phyloP scores from a whole-genome alignment of 2,329 filamentous ascomycete genomes.

The Pseudogymnoascus sp. region DNA sequence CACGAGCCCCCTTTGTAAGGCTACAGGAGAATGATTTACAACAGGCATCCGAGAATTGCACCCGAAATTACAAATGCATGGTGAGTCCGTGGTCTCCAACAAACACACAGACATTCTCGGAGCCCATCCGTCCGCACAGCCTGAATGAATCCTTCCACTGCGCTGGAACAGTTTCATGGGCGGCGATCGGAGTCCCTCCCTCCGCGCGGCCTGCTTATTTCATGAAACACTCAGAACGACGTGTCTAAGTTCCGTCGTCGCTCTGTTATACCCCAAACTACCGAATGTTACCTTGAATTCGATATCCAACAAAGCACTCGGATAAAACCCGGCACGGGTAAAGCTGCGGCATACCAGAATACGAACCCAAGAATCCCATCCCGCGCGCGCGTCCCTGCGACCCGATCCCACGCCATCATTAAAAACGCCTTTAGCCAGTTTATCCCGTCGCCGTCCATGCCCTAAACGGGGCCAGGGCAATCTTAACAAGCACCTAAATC shows the following conservation, averaged over 20 bases:
- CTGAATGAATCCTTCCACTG: not conserved
- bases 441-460: not conserved
- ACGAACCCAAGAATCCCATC: not conserved
- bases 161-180: not conserved
- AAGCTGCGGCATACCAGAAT: not conserved
- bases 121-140: not conserved
- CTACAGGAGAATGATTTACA: not conserved
- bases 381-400: not conserved
- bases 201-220: not conserved
- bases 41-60: not conserved
- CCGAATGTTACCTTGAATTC: not conserved
- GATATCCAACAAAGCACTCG: not conserved
- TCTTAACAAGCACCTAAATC: not conserved
- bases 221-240: not conserved
- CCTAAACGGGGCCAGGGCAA: not conserved
- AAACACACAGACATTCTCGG: not conserved
- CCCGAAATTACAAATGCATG: not conserved
- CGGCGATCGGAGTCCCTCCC: not conserved
- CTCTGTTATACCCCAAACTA: no score
- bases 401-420: not conserved
- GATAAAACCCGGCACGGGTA: constrained; percentile 2
- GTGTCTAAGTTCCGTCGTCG: not conserved
- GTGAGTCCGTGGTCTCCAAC: not conserved
- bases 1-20: not conserved
- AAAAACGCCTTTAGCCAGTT: not conserved